Evolutionary conservation across 1,139 yeast genomes (phyloP).

Genomic region (Schizosaccharomyces versatilis): DNA sequence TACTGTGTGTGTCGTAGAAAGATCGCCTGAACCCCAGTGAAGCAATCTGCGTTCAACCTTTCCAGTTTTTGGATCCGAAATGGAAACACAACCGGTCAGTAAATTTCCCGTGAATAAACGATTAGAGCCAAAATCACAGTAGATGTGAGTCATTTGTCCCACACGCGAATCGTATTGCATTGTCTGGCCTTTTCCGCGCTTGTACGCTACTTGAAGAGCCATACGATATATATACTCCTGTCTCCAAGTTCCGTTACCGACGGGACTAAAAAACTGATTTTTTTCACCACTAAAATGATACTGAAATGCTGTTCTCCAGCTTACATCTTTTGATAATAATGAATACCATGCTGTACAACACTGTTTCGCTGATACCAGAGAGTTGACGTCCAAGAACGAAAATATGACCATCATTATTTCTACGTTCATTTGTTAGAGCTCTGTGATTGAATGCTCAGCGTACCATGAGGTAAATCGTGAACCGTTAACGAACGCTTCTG

Average conservation of each 20-base stretch:
- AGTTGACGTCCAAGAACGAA: neutral
- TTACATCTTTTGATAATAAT: neutral
- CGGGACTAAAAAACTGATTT: neutral
- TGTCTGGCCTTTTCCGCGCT: constrained; percentile 1
- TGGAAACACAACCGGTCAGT: neutral
- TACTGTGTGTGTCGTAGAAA: neutral
- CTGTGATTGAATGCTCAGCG: neutral
- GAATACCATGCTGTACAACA: neutral
- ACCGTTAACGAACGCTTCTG: too few relatives aligned
- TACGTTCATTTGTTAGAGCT: neutral
- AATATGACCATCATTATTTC: neutral
- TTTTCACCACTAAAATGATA: neutral
- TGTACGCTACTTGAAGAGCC: neutral
- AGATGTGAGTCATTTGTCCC: neutral
- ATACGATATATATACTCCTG: neutral
- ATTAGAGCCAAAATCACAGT: neutral
- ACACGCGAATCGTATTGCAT: neutral
- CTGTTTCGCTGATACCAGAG: neutral
- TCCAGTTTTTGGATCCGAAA: constrained; percentile 1
- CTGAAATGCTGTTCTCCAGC: neutral
- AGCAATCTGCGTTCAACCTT: neutral
- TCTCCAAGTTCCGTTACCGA: constrained; percentile 1
- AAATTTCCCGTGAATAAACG: neutral
- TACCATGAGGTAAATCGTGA: too few relatives aligned
- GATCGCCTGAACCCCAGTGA: neutral